A percentile compares a stretch with the other conserved stretches of the same genome.
Conservation (phyloP, 2,329 filamentous ascomycete species). For the Fusarium sterilihyphosum region DNA sequence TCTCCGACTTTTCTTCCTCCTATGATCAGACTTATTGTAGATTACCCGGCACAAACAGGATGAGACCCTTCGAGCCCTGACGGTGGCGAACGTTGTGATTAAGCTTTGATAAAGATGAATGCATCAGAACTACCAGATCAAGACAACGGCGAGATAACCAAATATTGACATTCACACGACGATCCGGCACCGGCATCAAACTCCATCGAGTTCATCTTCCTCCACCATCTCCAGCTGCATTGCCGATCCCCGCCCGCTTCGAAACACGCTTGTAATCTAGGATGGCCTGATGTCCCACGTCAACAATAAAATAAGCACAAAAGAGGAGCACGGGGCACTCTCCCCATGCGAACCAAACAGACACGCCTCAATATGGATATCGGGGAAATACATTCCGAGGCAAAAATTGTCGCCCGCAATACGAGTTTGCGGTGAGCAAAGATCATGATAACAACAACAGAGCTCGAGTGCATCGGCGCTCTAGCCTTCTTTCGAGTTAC, state of each 20-base stretch:
- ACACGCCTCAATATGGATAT: conserved; percentile 27
- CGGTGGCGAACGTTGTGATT: not conserved
- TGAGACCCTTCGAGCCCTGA: not conserved
- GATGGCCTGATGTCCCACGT: conserved; percentile 34
- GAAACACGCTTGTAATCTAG: conserved; percentile 36
- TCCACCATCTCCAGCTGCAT: conserved; percentile 20
- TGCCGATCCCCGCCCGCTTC: conserved; percentile 31
- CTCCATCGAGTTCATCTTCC: conserved; percentile 7
- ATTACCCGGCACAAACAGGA: not conserved
- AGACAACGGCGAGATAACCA: not conserved
- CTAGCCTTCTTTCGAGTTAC: conserved; percentile 9
- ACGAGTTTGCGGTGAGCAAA: conserved; percentile 15
- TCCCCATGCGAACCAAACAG: conserved; percentile 36
- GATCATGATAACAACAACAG: not conserved
- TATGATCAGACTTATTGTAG: not conserved
- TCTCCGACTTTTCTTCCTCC: not conserved
- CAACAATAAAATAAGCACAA: conserved; percentile 18
- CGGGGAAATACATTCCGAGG: conserved; percentile 37
- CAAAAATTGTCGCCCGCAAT: conserved; percentile 4
- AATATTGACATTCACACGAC: conserved; percentile 13
- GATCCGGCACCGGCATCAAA: conserved; percentile 27
- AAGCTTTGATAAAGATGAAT: not conserved
- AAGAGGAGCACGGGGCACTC: conserved; percentile 33
- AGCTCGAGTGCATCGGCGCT: conserved; percentile 7
- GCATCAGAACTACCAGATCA: not conserved